A percentile compares a stretch with the other conserved stretches of the same genome.
phyloP scores from a whole-genome alignment of 164 flowering plant genomes.

The Annona cherimola region DNA sequence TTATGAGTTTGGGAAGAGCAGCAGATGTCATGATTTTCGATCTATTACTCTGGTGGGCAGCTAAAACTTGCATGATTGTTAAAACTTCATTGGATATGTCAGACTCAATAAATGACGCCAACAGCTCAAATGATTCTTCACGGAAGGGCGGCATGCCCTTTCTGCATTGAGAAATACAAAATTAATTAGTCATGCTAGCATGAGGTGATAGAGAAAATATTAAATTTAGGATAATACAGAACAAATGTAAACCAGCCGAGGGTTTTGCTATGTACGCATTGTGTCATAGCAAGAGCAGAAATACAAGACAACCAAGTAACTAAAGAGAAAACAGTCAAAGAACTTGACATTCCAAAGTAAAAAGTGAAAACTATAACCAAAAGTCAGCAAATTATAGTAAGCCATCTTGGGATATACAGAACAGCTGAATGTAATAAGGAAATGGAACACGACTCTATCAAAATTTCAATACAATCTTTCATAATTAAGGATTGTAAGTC shows the following conservation, averaged over 20 bases:
- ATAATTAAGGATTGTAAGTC: neutral
- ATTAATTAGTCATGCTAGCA: neutral
- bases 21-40: conserved; percentile 42
- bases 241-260: neutral
- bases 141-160: conserved; percentile 20
- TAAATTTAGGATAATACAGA: neutral
- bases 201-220: neutral
- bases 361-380: no score
- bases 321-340: no score
- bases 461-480: neutral
- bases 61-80: conserved; percentile 42
- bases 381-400: neutral
- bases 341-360: no score
- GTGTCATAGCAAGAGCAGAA: no score
- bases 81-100: conserved; percentile 49
- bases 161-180: conserved; percentile 32
- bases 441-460: neutral
- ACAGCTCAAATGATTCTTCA: conserved; percentile 39
- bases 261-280: neutral
- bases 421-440: neutral
- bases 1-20: conserved; percentile 39
- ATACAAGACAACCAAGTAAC: no score
- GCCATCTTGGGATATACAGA: no score
- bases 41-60: conserved; percentile 26
- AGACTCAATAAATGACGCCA: conserved; percentile 51